These are phyloP conservation scores for Hymenoscyphus fructigenus DNA, from an alignment of 2,329 filamentous ascomycete species.

Conservation along the genomic window DNA sequence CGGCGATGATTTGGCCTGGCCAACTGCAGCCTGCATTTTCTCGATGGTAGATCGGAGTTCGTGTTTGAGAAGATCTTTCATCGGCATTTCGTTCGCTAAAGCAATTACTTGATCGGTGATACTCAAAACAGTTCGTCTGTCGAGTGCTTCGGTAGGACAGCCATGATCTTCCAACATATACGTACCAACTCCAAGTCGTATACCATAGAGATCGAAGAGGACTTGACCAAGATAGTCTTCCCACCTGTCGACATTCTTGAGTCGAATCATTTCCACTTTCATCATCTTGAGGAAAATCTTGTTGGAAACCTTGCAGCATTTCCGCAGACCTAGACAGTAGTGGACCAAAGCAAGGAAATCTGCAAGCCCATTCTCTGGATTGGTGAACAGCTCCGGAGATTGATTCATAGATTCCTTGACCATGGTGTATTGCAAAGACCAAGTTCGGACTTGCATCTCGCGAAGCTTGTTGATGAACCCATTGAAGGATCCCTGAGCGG, in stretches of 20 bases:
- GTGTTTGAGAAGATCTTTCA: slow-evolving; percentile 89
- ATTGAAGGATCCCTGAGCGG: slow-evolving; percentile 44
- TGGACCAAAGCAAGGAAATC: slow-evolving; percentile 81
- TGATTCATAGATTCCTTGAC: slow-evolving; percentile 73
- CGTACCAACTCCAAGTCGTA: slow-evolving; percentile 69
- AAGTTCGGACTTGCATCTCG: slow-evolving; percentile 83
- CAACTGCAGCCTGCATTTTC: slow-evolving; percentile 85
- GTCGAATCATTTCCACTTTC: slow-evolving; percentile 77
- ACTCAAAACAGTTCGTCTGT: slow-evolving; percentile 75
- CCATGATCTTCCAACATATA: slow-evolving; percentile 75
- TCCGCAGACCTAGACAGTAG: slow-evolving; percentile 77
- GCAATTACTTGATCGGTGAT: slow-evolving; percentile 81
- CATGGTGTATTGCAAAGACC: slow-evolving; percentile 83
- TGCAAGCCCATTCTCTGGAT: slow-evolving; percentile 69
- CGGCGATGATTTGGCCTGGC: slow-evolving; percentile 72
- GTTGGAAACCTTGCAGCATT: slow-evolving; percentile 80
- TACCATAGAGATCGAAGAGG: slow-evolving; percentile 77
- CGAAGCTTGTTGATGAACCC: slow-evolving; percentile 68
- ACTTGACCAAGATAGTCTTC: slow-evolving; percentile 86
- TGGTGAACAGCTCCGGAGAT: slow-evolving; percentile 61
- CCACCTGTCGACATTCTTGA: slow-evolving; percentile 75
- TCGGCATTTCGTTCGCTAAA: slow-evolving; percentile 78
- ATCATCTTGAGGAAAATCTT: slow-evolving; percentile 88
- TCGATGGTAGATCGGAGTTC: slow-evolving; percentile 89
- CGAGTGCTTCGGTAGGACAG: slow-evolving; percentile 73